Percentiles rank a stretch among this genome's conserved stretches.
Evolutionary conservation across 2,329 filamentous ascomycete genomes (phyloP).

Genomic region (Trichoderma afroharzianum): DNA sequence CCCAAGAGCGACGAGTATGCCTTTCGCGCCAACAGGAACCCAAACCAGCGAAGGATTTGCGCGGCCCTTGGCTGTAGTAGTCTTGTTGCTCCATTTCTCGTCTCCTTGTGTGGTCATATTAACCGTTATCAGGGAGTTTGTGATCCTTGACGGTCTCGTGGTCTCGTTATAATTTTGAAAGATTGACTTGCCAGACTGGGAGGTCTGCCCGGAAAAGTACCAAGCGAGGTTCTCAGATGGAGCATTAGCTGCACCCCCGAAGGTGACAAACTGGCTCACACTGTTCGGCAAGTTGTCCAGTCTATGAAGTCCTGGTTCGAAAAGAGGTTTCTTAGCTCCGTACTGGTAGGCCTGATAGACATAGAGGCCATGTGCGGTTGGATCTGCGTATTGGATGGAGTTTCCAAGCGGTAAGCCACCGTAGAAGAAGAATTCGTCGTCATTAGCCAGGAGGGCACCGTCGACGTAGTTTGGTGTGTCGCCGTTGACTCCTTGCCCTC

Average conservation of each 20-base stretch:
- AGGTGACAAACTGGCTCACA: slow-evolving; percentile 60
- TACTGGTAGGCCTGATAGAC: slow-evolving; percentile 53
- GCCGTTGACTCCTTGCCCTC: slow-evolving; percentile 50
- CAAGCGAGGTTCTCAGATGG: slow-evolving; percentile 69
- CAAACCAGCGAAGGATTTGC: slow-evolving; percentile 65
- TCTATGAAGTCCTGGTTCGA: slow-evolving; percentile 41
- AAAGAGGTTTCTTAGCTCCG: slow-evolving; percentile 41
- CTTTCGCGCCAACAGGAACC: slow-evolving; percentile 73
- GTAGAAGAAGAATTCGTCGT: slow-evolving; percentile 61
- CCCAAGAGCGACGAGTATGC: slow-evolving; percentile 72
- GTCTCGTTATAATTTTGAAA: slow-evolving; percentile 36
- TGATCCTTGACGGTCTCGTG: slow-evolving; percentile 42
- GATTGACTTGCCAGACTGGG: slow-evolving; percentile 48
- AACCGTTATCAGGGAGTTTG: slow-evolving; percentile 57
- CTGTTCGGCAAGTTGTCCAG: slow-evolving; percentile 37
- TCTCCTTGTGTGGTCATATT: slow-evolving; percentile 51
- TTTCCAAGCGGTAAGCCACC: slow-evolving; percentile 49
- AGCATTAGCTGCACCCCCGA: slow-evolving; percentile 59
- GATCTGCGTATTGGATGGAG: slow-evolving; percentile 35
- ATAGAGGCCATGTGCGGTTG: slow-evolving; percentile 42
- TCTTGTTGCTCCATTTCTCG: slow-evolving; percentile 55
- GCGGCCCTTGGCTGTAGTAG: slow-evolving; percentile 53
- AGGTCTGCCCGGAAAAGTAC: slow-evolving; percentile 64
- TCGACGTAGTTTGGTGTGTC: slow-evolving; percentile 55
- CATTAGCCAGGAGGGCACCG: slow-evolving; percentile 62